Base-by-base conservation (phyloP, 768 basidiomycete genomes). In the Arthromyces matolae region DNA sequence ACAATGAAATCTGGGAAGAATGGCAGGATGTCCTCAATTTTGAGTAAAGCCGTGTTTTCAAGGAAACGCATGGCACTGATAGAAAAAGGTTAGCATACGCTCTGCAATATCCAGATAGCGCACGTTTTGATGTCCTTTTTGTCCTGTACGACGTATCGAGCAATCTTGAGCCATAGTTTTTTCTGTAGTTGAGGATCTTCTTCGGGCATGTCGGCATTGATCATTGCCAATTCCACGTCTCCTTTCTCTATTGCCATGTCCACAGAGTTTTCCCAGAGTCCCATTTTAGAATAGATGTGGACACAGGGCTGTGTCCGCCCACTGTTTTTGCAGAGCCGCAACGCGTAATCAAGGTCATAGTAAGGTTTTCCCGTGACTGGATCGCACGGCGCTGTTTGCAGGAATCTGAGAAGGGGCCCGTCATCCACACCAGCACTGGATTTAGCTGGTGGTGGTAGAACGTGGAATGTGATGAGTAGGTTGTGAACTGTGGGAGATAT, bases 1-100 rank as follows among this genome's bases (percentile, higher is more conserved):
- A 97, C 90, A 10, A 95, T 93, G 62, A 99, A 99, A 69, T 98
- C 95, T 2, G 96, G 95, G 83, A 99, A 98, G 83, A 98, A 99
- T 5, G 96, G 96, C 14, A 99, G 71, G 52, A 99, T 96, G 61
- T 99, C 96, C 63, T 99, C 96, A 54, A 99, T 95, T 69, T 97
- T 97, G 62, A 99, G 80, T 28, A 98, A 70, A 57, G 91, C 85
- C 0, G 96, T 95, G 53, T 91, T 86, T 63, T 98, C 93, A 57
- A 98, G 74, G 73, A 99, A 97, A 18, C 80, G 82, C 92, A 98
- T 98, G 16, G 96, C 96, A 44, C 95, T 99, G 18, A 43, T 46
- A 32, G 34, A 38, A 43, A 40, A 31, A 18, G 37, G 14, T 43
- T 34, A 14, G 9, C 50, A 42, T 14, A 33, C 23, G 42, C 32